Evolutionary conservation across 352 stramenopile species (phyloP), one percentile per base, ranked within the genome.

Genomic region (Phytophthora litchii): DNA sequence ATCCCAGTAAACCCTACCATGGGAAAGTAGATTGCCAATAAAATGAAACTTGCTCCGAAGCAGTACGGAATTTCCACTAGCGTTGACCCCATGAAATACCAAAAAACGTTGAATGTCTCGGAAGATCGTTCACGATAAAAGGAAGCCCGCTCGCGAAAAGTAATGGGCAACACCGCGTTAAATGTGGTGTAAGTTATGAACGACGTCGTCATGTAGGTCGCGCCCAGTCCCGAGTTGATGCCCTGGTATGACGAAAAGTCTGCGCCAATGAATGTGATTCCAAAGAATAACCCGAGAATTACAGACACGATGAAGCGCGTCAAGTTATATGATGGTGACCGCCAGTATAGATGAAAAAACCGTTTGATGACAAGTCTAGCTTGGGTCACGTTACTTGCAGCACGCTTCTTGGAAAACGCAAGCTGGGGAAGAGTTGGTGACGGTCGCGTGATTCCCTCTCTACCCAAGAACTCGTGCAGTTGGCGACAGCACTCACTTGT

Each of bases 301-400:
- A 81, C 29, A 34, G 78, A 88, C 11, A 97, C 75, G 14, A 91
- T 55, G 1, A 92, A 44, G 0, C 93, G 79, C 1, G 86, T 86
- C 13, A 87, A 54, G 64, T 94, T 97, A 67, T 97, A 98, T 44
- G 78, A 79, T 25, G 91, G 84, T 8, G 75, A 81, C 44, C 77
- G 74, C 81, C 81, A 91, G 63, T 91, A 91, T 25, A 67, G 66
- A 11, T 50, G 64, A 41, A 76, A 74, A 47, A 87, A 86, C 4
- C 80, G 75, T 10, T 51, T 48, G 11, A 74, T 53, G n/a, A 89
- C 41, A 19, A 72, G 64, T 66, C 58, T 23, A 13, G 86, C 19
- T 60, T 89, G 60, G 7, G 55, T 41, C 17, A 48, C 35, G 17
- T 70, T 43, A 11, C 13, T 72, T 1, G 88, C 71, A 4, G 68